Evolutionary conservation across 495 filamentous ascomycete genomes (phyloP), one percentile per base, ranked within the genome.

Genomic region (Astrocystis sublimbata): DNA sequence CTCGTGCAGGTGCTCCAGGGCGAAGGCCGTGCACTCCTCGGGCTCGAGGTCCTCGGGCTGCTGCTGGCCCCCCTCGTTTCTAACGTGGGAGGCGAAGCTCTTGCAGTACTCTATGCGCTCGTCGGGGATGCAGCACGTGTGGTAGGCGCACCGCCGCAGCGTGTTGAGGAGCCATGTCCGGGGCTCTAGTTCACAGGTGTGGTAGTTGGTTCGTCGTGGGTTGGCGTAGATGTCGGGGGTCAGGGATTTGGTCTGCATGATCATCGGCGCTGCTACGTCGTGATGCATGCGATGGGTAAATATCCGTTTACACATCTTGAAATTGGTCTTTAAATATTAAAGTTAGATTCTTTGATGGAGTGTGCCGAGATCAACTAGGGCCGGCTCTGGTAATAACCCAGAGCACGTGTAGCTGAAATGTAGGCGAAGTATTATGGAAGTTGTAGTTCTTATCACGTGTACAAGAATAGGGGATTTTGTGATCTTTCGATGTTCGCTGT

Each of bases 231-330:
- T 5, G 24, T 23, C 0, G 1, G 63, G 54, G 7, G 24, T 3
- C 0, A 58, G 19, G 6, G 5, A 6, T 4, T 12, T 4, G 0
- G 62, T 30, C 24, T 64, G 47, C 0, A 61, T 35, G 30, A 72
- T 60, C 63, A 70, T 72, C 3, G 63, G 65, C 1, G 28, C 26
- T 0, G 65, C 65, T 19, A 72, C 65, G 19, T 70, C 67, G 61
- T 72, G 70, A 52, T 72, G 70, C 70, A 72, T 72, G 6, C 38
- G 12, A 19, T 72, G 70, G 8, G 42, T 66, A 4, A 65, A 23
- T 2, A 49, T 62, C 13, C 38, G 57, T 17, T 54, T 38, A 43
- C 67, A 72, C 70, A 72, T 70, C 5, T 33, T 63, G 6, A 1
- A 24, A 35, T 3, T 28, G 1, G 1, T 6, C 23, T n/a, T 15